Conservation (phyloP, 106 monocot species). For the Chionographis japonica region DNA sequence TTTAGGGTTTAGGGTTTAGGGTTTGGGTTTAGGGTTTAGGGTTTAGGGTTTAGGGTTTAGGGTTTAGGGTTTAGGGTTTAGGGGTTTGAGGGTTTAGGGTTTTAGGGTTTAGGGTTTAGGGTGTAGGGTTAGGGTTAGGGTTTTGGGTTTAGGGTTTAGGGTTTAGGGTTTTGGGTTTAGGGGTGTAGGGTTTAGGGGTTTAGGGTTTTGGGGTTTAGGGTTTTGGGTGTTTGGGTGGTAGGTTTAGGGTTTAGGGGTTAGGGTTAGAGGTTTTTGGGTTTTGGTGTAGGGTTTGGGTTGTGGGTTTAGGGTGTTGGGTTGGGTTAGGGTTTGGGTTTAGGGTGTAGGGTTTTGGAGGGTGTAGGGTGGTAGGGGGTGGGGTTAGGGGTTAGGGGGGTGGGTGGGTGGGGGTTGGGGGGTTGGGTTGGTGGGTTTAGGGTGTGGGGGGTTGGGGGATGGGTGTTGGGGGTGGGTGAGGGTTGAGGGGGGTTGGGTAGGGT, state of each 20-base stretch:
- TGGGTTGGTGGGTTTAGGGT: constrained; percentile 21
- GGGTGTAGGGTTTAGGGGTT: too few species aligned
- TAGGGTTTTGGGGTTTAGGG: too few species aligned
- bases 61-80: too few species aligned
- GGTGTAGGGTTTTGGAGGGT: constrained; percentile 28
- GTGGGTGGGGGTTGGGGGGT: constrained; percentile 24
- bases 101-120: too few species aligned
- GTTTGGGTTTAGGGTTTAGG: constrained; percentile 13
- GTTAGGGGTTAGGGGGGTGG: constrained; percentile 9
- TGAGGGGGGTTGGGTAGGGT: constrained; percentile 12
- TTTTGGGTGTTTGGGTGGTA: too few species aligned
- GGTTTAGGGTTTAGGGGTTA: too few species aligned
- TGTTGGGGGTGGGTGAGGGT: constrained; percentile 19
- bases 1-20: constrained; percentile 23
- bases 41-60: constrained; percentile 11
- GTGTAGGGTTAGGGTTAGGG: too few species aligned
- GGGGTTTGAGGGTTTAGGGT: too few species aligned
- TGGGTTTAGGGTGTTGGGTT: constrained; percentile 11
- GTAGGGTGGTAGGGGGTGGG: neutral
- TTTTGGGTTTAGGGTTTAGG: too few species aligned
- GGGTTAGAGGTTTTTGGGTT: too few species aligned
- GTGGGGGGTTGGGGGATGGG: constrained; percentile 11
- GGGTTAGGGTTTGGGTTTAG: constrained; percentile 16
- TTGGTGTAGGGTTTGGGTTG: constrained; percentile 20
- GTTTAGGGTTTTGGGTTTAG: too few species aligned